These are phyloP conservation scores for Toxoplasma gondii DNA, from an alignment of 169 alveolate genomes.

Conservation along the genomic window DNA sequence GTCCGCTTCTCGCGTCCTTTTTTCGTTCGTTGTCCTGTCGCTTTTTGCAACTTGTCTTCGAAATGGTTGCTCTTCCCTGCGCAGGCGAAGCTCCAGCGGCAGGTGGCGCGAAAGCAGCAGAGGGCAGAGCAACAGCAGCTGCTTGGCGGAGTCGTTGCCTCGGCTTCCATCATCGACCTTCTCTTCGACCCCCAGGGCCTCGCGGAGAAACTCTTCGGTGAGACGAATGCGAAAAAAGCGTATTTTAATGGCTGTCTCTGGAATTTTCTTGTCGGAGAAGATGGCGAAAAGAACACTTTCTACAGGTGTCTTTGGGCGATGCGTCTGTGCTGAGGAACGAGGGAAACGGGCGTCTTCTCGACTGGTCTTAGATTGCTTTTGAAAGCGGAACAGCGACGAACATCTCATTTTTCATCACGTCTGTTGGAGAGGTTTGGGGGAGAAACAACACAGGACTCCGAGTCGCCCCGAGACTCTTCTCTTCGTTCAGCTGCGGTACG, in stretches of 20 bases:
- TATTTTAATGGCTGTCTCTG: constrained; percentile 55
- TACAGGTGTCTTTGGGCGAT: constrained; percentile 57
- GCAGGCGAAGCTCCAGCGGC: constrained; percentile 33
- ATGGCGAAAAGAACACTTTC: constrained; percentile 27
- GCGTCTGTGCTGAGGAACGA: no score
- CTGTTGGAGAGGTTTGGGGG: no score
- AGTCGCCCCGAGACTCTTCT: no score
- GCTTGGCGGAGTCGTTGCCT: constrained; percentile 12
- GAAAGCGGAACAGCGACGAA: no score
- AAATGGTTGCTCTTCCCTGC: no score
- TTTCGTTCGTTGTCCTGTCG: no score
- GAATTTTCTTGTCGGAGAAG: constrained; percentile 40
- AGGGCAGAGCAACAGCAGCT: constrained; percentile 46
- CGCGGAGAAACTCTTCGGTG: constrained; percentile 82
- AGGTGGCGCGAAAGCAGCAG: constrained; percentile 56
- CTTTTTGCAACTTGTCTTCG: not conserved
- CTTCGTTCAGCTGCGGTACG: no score
- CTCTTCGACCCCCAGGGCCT: constrained; percentile 84
- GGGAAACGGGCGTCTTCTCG: no score
- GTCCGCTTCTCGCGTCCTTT: not conserved
- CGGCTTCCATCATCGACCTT: constrained; percentile 79
- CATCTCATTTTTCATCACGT: no score
- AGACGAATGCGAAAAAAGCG: not conserved
- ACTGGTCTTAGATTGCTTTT: no score
- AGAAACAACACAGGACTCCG: no score